phyloP scores from a whole-genome alignment of 495 filamentous ascomycete species.

The Mytilinidion resinicola region DNA sequence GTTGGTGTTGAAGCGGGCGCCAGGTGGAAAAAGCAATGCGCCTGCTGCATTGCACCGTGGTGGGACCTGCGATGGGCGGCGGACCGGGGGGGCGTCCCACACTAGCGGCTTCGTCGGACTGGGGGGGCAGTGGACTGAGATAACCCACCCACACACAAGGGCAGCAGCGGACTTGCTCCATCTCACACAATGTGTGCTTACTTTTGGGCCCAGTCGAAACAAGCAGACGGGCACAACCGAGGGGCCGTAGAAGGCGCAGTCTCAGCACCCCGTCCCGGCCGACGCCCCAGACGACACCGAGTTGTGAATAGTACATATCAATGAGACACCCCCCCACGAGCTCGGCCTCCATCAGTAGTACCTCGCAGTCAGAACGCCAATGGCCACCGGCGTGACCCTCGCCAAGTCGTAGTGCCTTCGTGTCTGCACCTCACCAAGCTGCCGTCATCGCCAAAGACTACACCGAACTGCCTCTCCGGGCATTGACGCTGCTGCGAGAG shows the following conservation, averaged over 20 bases:
- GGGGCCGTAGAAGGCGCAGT: not conserved
- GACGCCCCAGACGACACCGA: too few relatives aligned
- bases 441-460: slow-evolving; percentile 1
- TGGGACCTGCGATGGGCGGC: too few relatives aligned
- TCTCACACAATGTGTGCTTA: not conserved
- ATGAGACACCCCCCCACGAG: not conserved
- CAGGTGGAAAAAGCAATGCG: too few relatives aligned
- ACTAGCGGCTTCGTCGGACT: too few relatives aligned
- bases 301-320: not conserved
- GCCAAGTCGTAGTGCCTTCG: not conserved
- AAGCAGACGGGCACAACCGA: not conserved
- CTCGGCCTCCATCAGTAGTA: slow-evolving; percentile 1
- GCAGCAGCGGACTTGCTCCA: not conserved
- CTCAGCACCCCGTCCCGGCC: too few relatives aligned
- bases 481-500: not conserved
- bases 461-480: not conserved
- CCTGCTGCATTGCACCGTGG: too few relatives aligned
- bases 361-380: not conserved
- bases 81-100: too few relatives aligned
- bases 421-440: not conserved
- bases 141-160: not conserved
- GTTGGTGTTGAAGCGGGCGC: too few relatives aligned
- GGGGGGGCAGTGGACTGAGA: too few relatives aligned
- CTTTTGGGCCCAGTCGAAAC: not conserved
- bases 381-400: not conserved